Base-by-base conservation (phyloP, 306 rosid species). In the Trifolium subterraneum region DNA sequence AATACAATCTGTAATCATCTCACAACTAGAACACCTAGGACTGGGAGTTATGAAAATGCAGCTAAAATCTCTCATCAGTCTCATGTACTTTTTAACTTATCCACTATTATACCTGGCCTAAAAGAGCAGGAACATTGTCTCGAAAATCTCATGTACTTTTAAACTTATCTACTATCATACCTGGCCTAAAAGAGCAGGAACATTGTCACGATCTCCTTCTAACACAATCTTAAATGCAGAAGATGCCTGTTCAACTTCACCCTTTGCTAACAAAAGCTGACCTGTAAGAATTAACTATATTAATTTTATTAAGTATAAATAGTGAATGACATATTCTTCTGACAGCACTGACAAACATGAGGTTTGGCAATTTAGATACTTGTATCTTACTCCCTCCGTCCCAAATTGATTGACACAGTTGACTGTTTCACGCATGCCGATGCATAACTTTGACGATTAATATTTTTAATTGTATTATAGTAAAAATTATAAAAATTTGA, bases 181-280 rank as follows among this genome's bases (percentile, higher is more conserved):
- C 92, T 90, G 98, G 75, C 99, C 99, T 81, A 90, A 80, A 80
- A 95, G 98, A 72, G 99, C 96, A 4, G 99, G 98, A 78, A 95
- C 93, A 75, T 92, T 92, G 83, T 95, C 98, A 58, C 87, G 91
- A 59, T 88, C 97, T 77, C 93, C 99, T 31, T 92, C 98, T 78
- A 95, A 85, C 67, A 95, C 99, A 82, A 95, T 95, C 84, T 90
- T 95, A 81, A 95, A 95, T 77, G 98, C 98, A 78, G 91, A 79
- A 85, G 82, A 92, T 72, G 99, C 98, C 79, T 95, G 99, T 38
- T 95, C 99, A 55, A 95, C 85, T 71, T 95, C 99, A 74, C 98
- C 98, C 88, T 92, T 88, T 20, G 98, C 97, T 76, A 95, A 86
- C 81, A 95, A 90, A 84, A 95, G 99, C 81, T 95, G 99, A 79